phyloP scores from a whole-genome alignment of 345 rosid species.

The Gossypium bickii region DNA sequence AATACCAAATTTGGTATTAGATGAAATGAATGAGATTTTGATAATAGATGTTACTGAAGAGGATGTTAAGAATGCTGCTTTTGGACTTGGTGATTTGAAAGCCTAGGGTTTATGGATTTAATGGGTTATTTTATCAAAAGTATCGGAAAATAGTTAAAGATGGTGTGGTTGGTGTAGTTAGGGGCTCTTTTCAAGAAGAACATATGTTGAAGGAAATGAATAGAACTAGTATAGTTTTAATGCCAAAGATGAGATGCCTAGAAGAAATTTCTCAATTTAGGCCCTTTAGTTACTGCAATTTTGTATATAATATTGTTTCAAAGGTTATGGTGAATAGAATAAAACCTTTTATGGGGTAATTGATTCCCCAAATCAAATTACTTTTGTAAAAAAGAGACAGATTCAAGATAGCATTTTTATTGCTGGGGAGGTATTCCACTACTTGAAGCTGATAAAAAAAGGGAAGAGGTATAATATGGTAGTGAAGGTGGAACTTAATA shows the following conservation, averaged over 20 bases:
- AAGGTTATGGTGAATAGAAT: neutral
- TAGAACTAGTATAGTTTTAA: neutral
- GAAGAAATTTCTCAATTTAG: neutral
- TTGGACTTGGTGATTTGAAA: neutral
- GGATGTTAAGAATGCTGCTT: neutral
- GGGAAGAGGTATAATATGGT: neutral
- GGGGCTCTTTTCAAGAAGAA: neutral
- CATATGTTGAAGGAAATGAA: neutral
- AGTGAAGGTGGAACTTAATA: neutral
- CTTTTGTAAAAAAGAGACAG: neutral
- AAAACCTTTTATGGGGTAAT: neutral
- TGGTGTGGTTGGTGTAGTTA: neutral
- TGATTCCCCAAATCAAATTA: neutral
- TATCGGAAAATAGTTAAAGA: neutral
- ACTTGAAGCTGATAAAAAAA: neutral
- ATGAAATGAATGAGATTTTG: too few relatives aligned
- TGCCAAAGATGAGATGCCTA: neutral
- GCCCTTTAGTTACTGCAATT: neutral
- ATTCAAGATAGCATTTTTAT: neutral
- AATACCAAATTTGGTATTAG: too few relatives aligned
- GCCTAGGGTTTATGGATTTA: neutral
- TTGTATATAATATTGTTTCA: neutral
- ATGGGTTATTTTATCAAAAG: neutral
- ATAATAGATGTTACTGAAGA: neutral
- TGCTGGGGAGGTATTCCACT: neutral